phyloP scores from a whole-genome alignment of 108 stramenopile species.

The Nannochloropsis salina region DNA sequence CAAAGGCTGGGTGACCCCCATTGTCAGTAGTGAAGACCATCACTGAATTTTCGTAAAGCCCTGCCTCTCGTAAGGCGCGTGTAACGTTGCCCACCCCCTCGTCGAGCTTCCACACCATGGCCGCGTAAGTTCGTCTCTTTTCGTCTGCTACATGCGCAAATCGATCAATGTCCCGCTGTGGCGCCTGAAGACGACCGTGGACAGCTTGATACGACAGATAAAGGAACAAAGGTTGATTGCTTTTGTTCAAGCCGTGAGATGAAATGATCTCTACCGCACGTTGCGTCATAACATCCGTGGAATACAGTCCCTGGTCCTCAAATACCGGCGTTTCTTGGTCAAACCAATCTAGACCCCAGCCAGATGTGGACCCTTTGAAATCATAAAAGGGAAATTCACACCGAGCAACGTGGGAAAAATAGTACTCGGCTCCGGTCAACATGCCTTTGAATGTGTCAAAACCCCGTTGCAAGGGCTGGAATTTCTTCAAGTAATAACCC shows the following conservation, averaged over 20 bases:
- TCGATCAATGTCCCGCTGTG: conserved; percentile 27
- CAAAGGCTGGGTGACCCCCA: conserved; percentile 41
- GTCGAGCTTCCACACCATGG: conserved; percentile 44
- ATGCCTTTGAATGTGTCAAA: conserved; percentile 45
- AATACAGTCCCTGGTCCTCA: not conserved
- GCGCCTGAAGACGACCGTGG: conserved; percentile 40
- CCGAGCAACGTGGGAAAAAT: not conserved
- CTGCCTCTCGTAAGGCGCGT: not conserved
- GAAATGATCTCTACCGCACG: not conserved
- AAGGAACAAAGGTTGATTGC: conserved; percentile 38
- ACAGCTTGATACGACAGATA: conserved; percentile 47
- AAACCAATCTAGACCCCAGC: conserved; percentile 17
- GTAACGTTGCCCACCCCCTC: conserved; percentile 36
- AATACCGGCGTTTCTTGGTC: not conserved
- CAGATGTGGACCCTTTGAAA: conserved; percentile 17
- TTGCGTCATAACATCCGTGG: not conserved
- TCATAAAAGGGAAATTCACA: conserved; percentile 18
- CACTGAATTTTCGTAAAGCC: conserved; percentile 46
- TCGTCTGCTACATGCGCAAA: conserved; percentile 21
- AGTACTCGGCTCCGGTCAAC: conserved; percentile 32
- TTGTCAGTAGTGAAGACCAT: conserved; percentile 44
- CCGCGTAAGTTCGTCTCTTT: conserved; percentile 27
- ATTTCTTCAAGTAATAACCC: conserved; percentile 25
- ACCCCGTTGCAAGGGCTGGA: conserved; percentile 35
- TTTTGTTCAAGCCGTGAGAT: not conserved